Evolutionary conservation across 768 basidiomycete genomes (phyloP).

Genomic region (Podaxis sp.): DNA sequence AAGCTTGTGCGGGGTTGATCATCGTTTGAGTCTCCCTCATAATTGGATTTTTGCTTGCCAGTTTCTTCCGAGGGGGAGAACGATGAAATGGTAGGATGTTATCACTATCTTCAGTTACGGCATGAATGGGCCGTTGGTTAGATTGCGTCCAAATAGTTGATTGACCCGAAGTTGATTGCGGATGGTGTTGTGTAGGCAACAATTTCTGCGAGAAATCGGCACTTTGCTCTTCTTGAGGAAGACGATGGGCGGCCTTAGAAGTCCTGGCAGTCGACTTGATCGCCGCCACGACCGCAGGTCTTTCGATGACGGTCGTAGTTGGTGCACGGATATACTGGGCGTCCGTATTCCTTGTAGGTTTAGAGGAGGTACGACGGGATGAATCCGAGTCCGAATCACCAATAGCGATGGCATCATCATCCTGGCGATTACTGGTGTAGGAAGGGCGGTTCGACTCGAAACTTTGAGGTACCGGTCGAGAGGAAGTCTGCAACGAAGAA

Average conservation of each 20-base stretch:
- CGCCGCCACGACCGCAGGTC: background rate
- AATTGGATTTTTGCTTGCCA: background rate
- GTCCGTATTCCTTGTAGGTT: background rate
- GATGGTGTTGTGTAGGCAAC: background rate
- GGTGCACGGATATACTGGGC: background rate
- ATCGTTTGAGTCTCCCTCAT: background rate
- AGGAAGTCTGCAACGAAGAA: background rate
- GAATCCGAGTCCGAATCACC: slow-evolving; percentile 1
- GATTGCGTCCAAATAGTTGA: background rate
- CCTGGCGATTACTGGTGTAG: background rate
- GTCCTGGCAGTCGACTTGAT: background rate
- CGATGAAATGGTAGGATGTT: background rate
- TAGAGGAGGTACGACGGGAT: background rate
- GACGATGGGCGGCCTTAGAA: background rate
- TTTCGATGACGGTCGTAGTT: background rate
- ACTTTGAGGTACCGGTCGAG: background rate
- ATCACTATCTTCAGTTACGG: background rate
- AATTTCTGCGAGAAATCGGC: background rate
- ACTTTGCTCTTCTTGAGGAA: slow-evolving; percentile 6
- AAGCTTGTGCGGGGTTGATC: background rate
- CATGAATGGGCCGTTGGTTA: background rate
- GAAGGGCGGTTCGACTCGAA: background rate
- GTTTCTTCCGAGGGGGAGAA: slow-evolving; percentile 1
- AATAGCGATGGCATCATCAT: background rate
- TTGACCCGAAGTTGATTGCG: background rate